A percentile compares a stretch with the other conserved stretches of the same genome.
These are phyloP conservation scores for Psilocybe cubensis DNA, from an alignment of 768 basidiomycete genomes.

Conservation along the genomic window DNA sequence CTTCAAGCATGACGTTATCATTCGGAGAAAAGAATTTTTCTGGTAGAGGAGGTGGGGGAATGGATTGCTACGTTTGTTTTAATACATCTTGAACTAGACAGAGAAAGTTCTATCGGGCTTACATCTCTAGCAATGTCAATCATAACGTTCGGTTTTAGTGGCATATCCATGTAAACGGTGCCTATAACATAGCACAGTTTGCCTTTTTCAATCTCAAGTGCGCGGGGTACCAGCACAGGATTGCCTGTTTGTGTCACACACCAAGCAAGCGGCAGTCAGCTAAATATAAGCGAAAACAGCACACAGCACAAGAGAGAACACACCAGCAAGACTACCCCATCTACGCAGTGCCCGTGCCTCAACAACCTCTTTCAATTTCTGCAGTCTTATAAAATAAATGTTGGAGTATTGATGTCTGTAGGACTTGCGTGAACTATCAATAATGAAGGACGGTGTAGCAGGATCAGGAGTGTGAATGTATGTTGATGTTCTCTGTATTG, in stretches of 20 bases:
- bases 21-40: slow-evolving; percentile 75
- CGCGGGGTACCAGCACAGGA: slow-evolving; percentile 74
- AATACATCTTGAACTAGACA: neutral
- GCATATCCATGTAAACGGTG: slow-evolving; percentile 99
- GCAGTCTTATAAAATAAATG: slow-evolving; percentile 55
- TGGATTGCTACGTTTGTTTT: slow-evolving; percentile 65
- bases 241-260: slow-evolving; percentile 47
- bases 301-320: slow-evolving; percentile 6
- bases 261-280: neutral
- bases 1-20: slow-evolving; percentile 90
- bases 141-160: slow-evolving; percentile 96
- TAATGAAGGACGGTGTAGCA: slow-evolving; percentile 49
- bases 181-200: slow-evolving; percentile 90
- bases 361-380: slow-evolving; percentile 42
- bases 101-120: slow-evolving; percentile 32
- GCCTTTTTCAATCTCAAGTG: slow-evolving; percentile 86
- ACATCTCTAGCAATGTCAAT: slow-evolving; percentile 95
- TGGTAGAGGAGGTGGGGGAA: slow-evolving; percentile 80
- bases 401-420: slow-evolving; percentile 62
- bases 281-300: neutral
- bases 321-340: slow-evolving; percentile 48
- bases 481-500: slow-evolving; percentile 39
- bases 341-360: slow-evolving; percentile 40
- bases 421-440: slow-evolving; percentile 44
- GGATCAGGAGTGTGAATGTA: slow-evolving; percentile 36